Conservation (phyloP, 108 stramenopile genomes). For the Parietichytrium sp. region DNA sequence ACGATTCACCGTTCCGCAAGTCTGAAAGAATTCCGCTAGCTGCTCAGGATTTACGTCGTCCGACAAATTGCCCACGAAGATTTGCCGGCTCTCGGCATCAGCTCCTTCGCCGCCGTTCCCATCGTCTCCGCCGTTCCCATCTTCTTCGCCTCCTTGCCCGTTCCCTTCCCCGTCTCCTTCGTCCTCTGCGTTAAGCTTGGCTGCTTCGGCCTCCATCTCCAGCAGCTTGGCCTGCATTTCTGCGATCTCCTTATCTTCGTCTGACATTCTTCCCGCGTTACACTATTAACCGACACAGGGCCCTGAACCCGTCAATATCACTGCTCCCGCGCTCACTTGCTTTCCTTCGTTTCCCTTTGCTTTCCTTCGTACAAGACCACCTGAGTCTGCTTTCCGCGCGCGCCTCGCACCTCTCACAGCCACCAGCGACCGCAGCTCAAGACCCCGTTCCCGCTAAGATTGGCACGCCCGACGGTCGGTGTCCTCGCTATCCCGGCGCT, state of each 20-base stretch:
- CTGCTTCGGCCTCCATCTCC: constrained; percentile 37
- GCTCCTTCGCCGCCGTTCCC: neutral
- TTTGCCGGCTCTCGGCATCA: neutral
- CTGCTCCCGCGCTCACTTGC: no score
- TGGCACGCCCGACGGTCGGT: no score
- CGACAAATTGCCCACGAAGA: constrained; percentile 96
- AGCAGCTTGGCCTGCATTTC: constrained; percentile 39
- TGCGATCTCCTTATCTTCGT: neutral
- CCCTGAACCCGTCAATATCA: no score
- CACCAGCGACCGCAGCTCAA: no score
- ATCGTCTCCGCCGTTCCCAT: neutral
- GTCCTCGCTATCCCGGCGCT: no score
- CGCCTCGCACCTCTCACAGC: no score
- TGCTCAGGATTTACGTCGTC: constrained; percentile 92
- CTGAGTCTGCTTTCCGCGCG: no score
- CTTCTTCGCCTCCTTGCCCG: neutral
- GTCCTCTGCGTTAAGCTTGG: neutral
- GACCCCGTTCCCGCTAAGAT: no score
- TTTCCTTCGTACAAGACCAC: no score
- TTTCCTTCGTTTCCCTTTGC: no score
- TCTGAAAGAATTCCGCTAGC: constrained; percentile 84
- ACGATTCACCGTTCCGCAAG: constrained; percentile 91
- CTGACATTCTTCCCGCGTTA: no score
- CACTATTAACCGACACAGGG: no score
- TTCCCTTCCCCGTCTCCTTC: neutral